These are phyloP conservation scores for Salix brachista DNA, from an alignment of 345 rosid genomes.

Conservation along the genomic window DNA sequence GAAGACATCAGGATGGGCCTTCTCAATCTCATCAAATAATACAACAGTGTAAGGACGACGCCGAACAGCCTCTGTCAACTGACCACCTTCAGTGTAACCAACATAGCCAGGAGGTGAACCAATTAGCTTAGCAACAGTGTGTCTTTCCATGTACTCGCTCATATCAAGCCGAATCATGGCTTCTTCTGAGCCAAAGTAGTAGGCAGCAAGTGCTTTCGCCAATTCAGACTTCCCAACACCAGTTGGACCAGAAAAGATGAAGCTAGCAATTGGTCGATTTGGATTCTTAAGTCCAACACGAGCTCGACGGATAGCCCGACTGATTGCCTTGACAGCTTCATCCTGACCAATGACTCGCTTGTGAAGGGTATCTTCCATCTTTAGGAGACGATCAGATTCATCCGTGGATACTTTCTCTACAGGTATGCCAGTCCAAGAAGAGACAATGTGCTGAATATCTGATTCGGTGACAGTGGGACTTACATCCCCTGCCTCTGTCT, in stretches of 20 bases:
- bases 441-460: conserved; percentile 91
- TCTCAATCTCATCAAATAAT: conserved; percentile 93
- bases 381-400: conserved; percentile 88
- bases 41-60: conserved; percentile 93
- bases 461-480: conserved; percentile 80
- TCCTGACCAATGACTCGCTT: conserved; percentile 93
- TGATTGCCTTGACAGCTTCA: conserved; percentile 91
- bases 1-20: conserved; percentile 98
- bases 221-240: conserved; percentile 99
- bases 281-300: conserved; percentile 99
- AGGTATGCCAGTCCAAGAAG: conserved; percentile 97
- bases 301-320: conserved; percentile 94
- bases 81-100: conserved; percentile 97
- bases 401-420: conserved; percentile 95
- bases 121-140: conserved; percentile 91
- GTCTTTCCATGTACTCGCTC: conserved; percentile 99
- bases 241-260: conserved; percentile 99
- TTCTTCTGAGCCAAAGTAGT: conserved; percentile 95
- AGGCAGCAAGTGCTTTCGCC: conserved; percentile 92
- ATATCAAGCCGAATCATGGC: conserved; percentile 96
- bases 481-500: conserved; percentile 78
- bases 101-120: conserved; percentile 99
- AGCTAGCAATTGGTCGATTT: conserved; percentile 90
- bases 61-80: conserved; percentile 91
- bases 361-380: conserved; percentile 96